phyloP scores from a whole-genome alignment of 2,329 filamentous ascomycete genomes.

The Capronia coronata region DNA sequence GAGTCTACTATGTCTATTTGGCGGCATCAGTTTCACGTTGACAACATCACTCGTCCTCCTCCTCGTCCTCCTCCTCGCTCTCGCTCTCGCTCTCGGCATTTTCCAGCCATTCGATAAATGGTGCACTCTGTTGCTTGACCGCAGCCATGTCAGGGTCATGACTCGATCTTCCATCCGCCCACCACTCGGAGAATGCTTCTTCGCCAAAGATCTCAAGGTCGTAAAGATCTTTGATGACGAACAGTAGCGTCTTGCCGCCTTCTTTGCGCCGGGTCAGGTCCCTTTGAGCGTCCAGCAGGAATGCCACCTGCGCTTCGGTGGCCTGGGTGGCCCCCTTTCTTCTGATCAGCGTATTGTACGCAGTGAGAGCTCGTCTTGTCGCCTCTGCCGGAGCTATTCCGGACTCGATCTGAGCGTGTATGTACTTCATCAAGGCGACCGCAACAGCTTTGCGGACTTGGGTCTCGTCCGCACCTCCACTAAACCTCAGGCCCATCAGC shows the following conservation, averaged over 20 bases:
- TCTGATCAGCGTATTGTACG: slow-evolving; percentile 57
- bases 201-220: slow-evolving; percentile 79
- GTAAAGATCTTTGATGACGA: slow-evolving; percentile 76
- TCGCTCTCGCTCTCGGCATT: slow-evolving; percentile 66
- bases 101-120: slow-evolving; percentile 77
- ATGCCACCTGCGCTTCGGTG: slow-evolving; percentile 69
- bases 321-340: slow-evolving; percentile 54
- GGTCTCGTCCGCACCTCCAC: slow-evolving; percentile 80
- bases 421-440: slow-evolving; percentile 74
- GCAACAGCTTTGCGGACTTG: slow-evolving; percentile 84
- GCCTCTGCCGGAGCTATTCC: slow-evolving; percentile 56
- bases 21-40: neutral
- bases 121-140: slow-evolving; percentile 66
- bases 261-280: slow-evolving; percentile 63
- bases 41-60: slow-evolving; percentile 16
- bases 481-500: slow-evolving; percentile 86
- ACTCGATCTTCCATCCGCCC: slow-evolving; percentile 65
- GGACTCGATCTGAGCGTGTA: slow-evolving; percentile 60
- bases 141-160: slow-evolving; percentile 62
- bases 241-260: slow-evolving; percentile 64
- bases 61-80: slow-evolving; percentile 53
- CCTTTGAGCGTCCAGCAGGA: slow-evolving; percentile 73
- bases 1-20: neutral
- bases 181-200: slow-evolving; percentile 84
- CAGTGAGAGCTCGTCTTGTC: slow-evolving; percentile 56